phyloP scores from a whole-genome alignment of 257 asterid genomes.

The Fraxinus cuspidata region DNA sequence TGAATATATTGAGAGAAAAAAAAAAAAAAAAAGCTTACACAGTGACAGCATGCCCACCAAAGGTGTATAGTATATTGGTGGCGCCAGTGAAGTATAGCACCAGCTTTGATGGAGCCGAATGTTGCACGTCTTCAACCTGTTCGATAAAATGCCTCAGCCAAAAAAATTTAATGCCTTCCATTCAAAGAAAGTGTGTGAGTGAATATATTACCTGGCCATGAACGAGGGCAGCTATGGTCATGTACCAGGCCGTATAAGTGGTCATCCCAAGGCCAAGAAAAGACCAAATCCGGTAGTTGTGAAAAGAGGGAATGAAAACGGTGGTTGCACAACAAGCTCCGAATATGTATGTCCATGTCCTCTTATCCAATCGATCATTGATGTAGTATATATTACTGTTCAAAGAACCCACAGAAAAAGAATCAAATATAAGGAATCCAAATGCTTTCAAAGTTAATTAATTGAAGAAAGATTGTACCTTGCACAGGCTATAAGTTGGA shows the following conservation, averaged over 20 bases:
- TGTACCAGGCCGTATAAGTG: conserved; percentile 94
- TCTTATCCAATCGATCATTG: conserved; percentile 89
- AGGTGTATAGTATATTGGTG: conserved; percentile 88
- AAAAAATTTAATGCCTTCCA: background rate
- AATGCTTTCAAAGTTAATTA: background rate
- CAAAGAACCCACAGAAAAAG: background rate
- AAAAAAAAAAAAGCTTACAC: conserved; percentile 57
- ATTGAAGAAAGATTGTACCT: conserved; percentile 46
- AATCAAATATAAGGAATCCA: background rate
- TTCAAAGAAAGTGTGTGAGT: background rate
- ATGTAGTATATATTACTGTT: conserved; percentile 89
- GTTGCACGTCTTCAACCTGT: conserved; percentile 71
- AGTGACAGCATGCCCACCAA: conserved; percentile 99
- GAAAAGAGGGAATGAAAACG: conserved; percentile 94
- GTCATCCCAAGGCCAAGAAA: conserved; percentile 97
- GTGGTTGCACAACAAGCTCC: conserved; percentile 99
- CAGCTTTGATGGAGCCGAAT: conserved; percentile 71
- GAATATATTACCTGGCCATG: conserved; percentile 75
- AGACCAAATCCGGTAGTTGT: conserved; percentile 95
- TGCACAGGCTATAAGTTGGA: conserved; percentile 95
- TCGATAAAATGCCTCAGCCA: conserved; percentile 1
- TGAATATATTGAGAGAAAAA: background rate
- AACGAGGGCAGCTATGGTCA: conserved; percentile 68
- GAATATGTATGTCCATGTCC: conserved; percentile 99
- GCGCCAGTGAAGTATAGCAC: conserved; percentile 96